phyloP scores from a whole-genome alignment of 1,139 yeast species.

The Ogataea hybrid region DNA sequence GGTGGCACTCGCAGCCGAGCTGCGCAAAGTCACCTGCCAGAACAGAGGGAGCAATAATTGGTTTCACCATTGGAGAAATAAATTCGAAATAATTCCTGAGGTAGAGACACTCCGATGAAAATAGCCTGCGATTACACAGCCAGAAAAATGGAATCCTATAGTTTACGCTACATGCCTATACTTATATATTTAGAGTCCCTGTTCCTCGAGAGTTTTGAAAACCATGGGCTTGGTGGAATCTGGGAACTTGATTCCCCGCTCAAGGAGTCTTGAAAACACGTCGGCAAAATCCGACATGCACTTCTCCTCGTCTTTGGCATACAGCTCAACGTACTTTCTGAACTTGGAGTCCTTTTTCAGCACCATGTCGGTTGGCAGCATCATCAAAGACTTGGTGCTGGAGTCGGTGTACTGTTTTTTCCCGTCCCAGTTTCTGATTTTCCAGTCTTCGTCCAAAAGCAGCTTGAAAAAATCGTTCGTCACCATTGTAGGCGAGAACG shows the following conservation, averaged over 20 bases:
- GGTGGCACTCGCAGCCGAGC: constrained; percentile 83
- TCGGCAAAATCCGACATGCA: constrained; percentile 53
- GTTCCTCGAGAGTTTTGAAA: constrained; percentile 75
- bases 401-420: constrained; percentile 75
- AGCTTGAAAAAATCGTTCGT: constrained; percentile 79
- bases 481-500: constrained; percentile 80
- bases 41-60: constrained; percentile 94
- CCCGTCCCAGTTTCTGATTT: constrained; percentile 70
- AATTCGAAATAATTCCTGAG: constrained; percentile 1
- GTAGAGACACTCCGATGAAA: background rate
- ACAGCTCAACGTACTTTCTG: constrained; percentile 48
- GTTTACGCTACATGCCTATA: too few relatives aligned
- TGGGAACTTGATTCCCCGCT: constrained; percentile 57
- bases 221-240: constrained; percentile 42
- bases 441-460: constrained; percentile 75
- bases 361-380: constrained; percentile 65
- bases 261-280: constrained; percentile 55
- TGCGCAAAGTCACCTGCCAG: constrained; percentile 93
- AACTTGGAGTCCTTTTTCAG: constrained; percentile 49
- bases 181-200: constrained; percentile 30
- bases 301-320: constrained; percentile 50
- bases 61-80: constrained; percentile 53
- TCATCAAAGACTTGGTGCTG: constrained; percentile 65
- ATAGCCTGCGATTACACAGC: background rate
- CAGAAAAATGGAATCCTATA: too few relatives aligned